These are phyloP conservation scores for Fusarium nisikadoi DNA, from an alignment of 2,329 filamentous ascomycete genomes.

Conservation along the genomic window DNA sequence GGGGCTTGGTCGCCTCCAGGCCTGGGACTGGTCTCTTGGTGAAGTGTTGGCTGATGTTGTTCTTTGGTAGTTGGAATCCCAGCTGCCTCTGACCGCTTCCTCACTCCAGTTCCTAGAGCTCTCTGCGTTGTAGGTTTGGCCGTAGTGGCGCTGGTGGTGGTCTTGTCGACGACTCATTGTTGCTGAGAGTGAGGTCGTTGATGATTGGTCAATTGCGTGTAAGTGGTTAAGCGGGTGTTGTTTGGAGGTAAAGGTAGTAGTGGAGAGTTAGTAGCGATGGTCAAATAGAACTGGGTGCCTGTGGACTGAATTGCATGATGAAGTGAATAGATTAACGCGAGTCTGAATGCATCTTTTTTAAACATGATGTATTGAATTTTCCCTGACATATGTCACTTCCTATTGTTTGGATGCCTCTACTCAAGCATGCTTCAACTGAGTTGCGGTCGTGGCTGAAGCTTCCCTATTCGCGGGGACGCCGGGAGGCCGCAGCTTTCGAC, in stretches of 20 bases:
- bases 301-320: not conserved
- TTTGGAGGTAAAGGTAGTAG: not conserved
- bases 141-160: constrained; percentile 12
- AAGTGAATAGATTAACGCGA: constrained; percentile 6
- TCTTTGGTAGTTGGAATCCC: constrained; percentile 39
- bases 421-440: constrained; percentile 24
- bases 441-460: constrained; percentile 41
- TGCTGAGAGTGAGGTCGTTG: constrained; percentile 3
- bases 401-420: constrained; percentile 35
- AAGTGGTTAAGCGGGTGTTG: constrained; percentile 7
- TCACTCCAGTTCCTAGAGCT: constrained; percentile 45
- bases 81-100: constrained; percentile 43
- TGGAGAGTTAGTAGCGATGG: not conserved
- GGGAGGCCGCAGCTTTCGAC: constrained; percentile 40
- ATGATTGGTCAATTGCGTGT: constrained; percentile 28
- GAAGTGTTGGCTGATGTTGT: constrained; percentile 35
- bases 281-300: not conserved
- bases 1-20: constrained; percentile 26
- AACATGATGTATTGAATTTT: constrained; percentile 27
- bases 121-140: constrained; percentile 30
- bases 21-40: constrained; percentile 32
- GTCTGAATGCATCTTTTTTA: not conserved
- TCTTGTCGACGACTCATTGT: constrained; percentile 39
- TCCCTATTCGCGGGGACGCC: constrained; percentile 38
- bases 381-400: not conserved